Evolutionary conservation across 2,329 filamentous ascomycete species (phyloP).

Genomic region (Trichoderma endophyticum): DNA sequence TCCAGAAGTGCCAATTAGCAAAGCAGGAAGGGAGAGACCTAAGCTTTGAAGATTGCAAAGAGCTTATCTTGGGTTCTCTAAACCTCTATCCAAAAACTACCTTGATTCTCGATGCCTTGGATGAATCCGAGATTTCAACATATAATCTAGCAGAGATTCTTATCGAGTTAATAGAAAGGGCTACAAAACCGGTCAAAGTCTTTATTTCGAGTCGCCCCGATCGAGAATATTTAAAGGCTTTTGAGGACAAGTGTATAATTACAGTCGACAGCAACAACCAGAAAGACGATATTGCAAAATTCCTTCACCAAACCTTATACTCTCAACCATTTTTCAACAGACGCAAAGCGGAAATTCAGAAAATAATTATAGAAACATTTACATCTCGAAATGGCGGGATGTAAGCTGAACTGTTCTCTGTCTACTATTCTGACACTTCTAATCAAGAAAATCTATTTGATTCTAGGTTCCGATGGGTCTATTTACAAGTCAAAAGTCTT

Average conservation of each 20-base stretch:
- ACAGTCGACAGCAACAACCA: conserved; percentile 18
- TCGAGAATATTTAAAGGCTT: conserved; percentile 8
- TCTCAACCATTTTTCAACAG: not conserved
- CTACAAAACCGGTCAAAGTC: conserved; percentile 20
- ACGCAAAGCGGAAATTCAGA: not conserved
- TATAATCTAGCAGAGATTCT: conserved; percentile 19
- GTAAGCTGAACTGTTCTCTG: not conserved
- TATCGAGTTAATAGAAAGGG: not conserved
- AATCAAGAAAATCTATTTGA: not conserved
- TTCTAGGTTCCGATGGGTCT: conserved; percentile 24
- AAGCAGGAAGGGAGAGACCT: not conserved
- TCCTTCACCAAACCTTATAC: conserved; percentile 11
- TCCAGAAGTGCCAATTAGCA: not conserved
- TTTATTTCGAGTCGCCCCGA: conserved; percentile 22
- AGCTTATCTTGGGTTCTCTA: conserved; percentile 15
- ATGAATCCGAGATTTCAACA: conserved; percentile 20
- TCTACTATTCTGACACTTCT: not conserved
- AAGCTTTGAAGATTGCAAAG: conserved; percentile 13
- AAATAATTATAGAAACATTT: not conserved
- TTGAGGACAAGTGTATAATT: conserved; percentile 12
- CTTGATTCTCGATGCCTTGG: conserved; percentile 22
- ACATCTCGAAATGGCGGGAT: not conserved
- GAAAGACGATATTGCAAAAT: conserved; percentile 23
- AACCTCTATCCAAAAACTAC: conserved; percentile 16
- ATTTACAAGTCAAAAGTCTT: conserved; percentile 20